phyloP scores from a whole-genome alignment of 2,329 filamentous ascomycete genomes.

The Apiospora hydei region DNA sequence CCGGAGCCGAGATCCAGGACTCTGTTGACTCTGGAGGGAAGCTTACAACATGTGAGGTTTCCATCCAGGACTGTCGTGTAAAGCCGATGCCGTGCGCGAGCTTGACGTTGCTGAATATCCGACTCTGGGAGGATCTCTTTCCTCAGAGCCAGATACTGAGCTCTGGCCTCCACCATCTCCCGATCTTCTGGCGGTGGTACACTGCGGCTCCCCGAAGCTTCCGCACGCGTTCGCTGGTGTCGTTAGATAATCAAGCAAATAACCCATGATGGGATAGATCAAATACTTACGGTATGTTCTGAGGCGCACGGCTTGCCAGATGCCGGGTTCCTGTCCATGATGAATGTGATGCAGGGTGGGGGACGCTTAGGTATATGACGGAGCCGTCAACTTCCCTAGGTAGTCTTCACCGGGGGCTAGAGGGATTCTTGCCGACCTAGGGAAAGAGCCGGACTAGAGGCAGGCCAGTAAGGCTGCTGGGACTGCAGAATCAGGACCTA shows the following conservation, averaged over 20 bases:
- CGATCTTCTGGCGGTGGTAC: neutral
- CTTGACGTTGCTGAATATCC: neutral
- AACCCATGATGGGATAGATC: neutral
- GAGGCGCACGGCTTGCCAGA: neutral
- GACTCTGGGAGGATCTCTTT: conserved; percentile 2
- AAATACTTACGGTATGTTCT: neutral
- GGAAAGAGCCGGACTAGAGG: neutral
- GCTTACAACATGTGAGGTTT: conserved; percentile 31
- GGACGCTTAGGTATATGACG: neutral
- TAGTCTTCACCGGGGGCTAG: neutral
- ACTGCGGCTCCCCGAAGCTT: neutral
- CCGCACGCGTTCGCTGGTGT: neutral
- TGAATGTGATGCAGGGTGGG: neutral
- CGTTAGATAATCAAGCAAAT: neutral
- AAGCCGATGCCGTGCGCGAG: conserved; percentile 32
- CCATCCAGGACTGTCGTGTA: conserved; percentile 36
- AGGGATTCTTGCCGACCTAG: neutral
- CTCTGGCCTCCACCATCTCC: neutral
- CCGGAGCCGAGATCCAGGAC: conserved; percentile 53
- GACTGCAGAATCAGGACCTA: neutral
- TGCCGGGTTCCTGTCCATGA: conserved; percentile 10
- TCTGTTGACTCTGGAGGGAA: conserved; percentile 36
- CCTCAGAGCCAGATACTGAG: conserved; percentile 11
- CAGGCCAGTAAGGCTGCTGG: neutral
- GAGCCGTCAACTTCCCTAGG: conserved; percentile 2